Conservation (phyloP, 257 asterid genomes). For the Nicotiana attenuata region DNA sequence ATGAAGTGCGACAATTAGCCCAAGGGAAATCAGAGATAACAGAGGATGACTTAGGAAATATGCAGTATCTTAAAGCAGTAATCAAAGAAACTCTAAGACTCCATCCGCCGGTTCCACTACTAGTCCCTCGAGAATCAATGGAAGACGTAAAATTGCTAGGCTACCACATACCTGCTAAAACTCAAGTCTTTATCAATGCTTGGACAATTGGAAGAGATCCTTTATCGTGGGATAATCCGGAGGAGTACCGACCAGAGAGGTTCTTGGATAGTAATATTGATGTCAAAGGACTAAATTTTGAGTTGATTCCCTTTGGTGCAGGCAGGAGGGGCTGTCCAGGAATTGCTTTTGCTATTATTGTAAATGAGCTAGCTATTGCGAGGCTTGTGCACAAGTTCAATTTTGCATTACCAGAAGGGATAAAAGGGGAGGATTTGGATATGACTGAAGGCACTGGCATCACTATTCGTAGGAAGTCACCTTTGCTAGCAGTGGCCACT, state of each 20-base stretch:
- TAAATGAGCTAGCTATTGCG: constrained; percentile 35
- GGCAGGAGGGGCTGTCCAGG: constrained; percentile 56
- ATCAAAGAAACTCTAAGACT: constrained; percentile 35
- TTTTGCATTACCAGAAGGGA: constrained; percentile 25
- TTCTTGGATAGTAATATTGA: constrained; percentile 32
- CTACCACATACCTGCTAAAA: constrained; percentile 30
- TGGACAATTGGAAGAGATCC: constrained; percentile 47
- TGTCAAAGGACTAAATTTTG: constrained; percentile 22
- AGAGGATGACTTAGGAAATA: constrained; percentile 31
- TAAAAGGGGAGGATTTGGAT: constrained; percentile 27
- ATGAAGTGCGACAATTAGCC: constrained; percentile 25
- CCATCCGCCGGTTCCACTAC: constrained; percentile 32
- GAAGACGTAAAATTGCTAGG: constrained; percentile 31
- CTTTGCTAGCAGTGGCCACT: constrained; percentile 29
- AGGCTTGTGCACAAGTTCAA: constrained; percentile 23
- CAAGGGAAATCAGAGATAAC: constrained; percentile 23
- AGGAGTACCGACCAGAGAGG: constrained; percentile 36
- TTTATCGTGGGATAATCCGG: constrained; percentile 30
- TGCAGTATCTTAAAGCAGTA: constrained; percentile 44
- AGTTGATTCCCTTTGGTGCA: constrained; percentile 42
- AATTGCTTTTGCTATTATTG: constrained; percentile 13
- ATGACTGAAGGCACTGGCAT: constrained; percentile 35
- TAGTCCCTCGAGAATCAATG: constrained; percentile 28
- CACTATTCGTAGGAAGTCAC: constrained; percentile 16
- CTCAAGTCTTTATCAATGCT: constrained; percentile 24